Evolutionary conservation across 176 grass and related monocot species (phyloP), one percentile per base, ranked within the genome.

Genomic region (Panicum miliaceum): DNA sequence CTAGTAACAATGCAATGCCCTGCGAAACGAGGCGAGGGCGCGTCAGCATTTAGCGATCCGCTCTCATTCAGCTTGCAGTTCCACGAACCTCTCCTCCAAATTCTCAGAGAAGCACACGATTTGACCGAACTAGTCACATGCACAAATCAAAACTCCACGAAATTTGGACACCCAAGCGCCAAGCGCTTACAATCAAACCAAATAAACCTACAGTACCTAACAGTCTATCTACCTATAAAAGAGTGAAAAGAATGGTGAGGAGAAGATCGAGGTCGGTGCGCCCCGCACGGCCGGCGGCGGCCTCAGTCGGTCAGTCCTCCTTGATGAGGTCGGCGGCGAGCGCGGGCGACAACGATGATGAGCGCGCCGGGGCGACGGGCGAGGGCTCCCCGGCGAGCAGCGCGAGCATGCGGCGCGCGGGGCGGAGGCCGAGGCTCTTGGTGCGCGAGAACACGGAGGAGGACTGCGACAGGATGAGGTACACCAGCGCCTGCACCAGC

Each of bases 401-500:
- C 25, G 88, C 76, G 57, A 87, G 43, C 94, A 89, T 84, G 75
- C 88, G 86, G 80, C 88, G 66, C 18, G 45, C 8, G 8, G 72
- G 45, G 12, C 72, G 80, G 86, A 85, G 73, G 67, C 84, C 15
- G 61, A 48, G 38, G 43, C 45, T 75, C 89, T 82, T 88, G 15
- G 60, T 76, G 50, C 22, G 56, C 46, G 94, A 93, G 88, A 96
- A 91, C 25, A 96, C 73, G 41, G 68, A 35, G 67, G 94, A 96
- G 12, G 94, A 96, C 46, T 89, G 85, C 56, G 81, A 68, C 19
- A 96, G 88, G 84, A 96, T 89, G 73, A 96, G 81, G 84, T 93
- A 96, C 57, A 96, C 88, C 45, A 93, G 84, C 40, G 81, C 91
- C 76, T 96, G 94, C 35, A 96, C 89, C 63, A 96, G 73, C 59